A percentile compares a stretch with the other conserved stretches of the same genome.
Evolutionary conservation across 1,284 basidiomycete genomes (phyloP).

Genomic region (Bondarzewia mesenterica): DNA sequence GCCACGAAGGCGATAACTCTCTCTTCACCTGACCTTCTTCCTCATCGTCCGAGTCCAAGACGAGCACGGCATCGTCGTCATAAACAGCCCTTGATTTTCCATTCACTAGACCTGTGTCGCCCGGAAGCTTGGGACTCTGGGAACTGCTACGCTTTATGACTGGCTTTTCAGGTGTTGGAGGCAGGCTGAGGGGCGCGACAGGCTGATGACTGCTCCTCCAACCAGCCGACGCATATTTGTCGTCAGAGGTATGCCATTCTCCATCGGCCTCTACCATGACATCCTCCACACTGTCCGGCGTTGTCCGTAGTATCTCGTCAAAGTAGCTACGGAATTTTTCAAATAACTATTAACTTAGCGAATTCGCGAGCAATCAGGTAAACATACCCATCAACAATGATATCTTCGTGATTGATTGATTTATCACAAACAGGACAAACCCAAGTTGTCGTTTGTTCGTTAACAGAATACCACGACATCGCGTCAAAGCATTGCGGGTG

Average conservation of each 20-base stretch:
- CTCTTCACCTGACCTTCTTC: constrained; percentile 67
- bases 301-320: constrained; percentile 70
- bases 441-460: constrained; percentile 96
- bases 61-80: constrained; percentile 58
- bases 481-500: constrained; percentile 98
- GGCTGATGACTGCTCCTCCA: constrained; percentile 54
- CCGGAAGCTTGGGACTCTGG: constrained; percentile 10
- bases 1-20: constrained; percentile 55
- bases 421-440: constrained; percentile 93
- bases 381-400: constrained; percentile 89
- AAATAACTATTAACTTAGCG: constrained; percentile 2
- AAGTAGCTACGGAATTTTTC: constrained; percentile 52
- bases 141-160: background rate
- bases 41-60: constrained; percentile 71
- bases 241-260: constrained; percentile 90
- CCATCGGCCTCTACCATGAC: constrained; percentile 92
- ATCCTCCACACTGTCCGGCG: constrained; percentile 78
- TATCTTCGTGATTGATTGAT: constrained; percentile 67
- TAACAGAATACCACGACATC: constrained; percentile 87
- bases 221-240: constrained; percentile 66
- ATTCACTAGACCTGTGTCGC: constrained; percentile 13
- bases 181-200: constrained; percentile 18
- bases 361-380: constrained; percentile 2
- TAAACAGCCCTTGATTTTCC: constrained; percentile 34
- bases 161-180: constrained; percentile 20